Evolutionary conservation across 1,284 basidiomycete species (phyloP), one percentile per base, ranked within the genome.

Genomic region (Inonotus obliquus): DNA sequence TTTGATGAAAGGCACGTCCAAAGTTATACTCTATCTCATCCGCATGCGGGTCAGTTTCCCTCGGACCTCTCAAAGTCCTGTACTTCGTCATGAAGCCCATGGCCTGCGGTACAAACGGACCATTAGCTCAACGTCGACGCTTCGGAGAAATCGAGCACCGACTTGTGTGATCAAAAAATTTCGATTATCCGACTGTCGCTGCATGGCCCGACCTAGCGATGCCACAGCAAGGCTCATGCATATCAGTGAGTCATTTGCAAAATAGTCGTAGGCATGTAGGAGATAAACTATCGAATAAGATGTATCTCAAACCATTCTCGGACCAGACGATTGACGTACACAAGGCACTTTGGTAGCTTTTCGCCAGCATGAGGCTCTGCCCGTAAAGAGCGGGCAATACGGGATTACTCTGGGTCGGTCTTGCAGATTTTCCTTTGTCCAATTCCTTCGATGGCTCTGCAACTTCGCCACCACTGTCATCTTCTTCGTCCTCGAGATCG

Each of bases 11-110:
- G 0, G 87, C 83, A 48, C 96, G 79, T 0, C 89, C 96, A 70
- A 93, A 91, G 71, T 98, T 98, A 74, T 87, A 98, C 66, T 98
- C 94, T 1, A 95, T 87, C 70, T 95, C 92, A 49, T 83, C 80
- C 14, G 79, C 51, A 35, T 47, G 51, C 11, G 59, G 63, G 54
- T 84, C 83, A n/a, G 75, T 73, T 2, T 74, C 70, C 39, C 77
- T 74, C 0, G 67, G 69, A 61, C 78, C 75, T 52, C 82, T 77
- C 38, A 89, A 68, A 19, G 79, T 75, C 17, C 92, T 81, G 72
- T 96, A 96, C 53, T 85, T 81, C 0, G 86, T 80, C 38, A 96
- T 74, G 73, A 95, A 96, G 0, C 89, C 91, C 75, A 95, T 80
- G 0, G 83, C 91, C 91, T 96, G 54, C 7, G 54, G 45, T 44